A percentile compares a stretch with the other conserved stretches of the same genome.
These are phyloP conservation scores for Cordyceps fumosorosea DNA, from an alignment of 2,329 filamentous ascomycete genomes.

Conservation along the genomic window DNA sequence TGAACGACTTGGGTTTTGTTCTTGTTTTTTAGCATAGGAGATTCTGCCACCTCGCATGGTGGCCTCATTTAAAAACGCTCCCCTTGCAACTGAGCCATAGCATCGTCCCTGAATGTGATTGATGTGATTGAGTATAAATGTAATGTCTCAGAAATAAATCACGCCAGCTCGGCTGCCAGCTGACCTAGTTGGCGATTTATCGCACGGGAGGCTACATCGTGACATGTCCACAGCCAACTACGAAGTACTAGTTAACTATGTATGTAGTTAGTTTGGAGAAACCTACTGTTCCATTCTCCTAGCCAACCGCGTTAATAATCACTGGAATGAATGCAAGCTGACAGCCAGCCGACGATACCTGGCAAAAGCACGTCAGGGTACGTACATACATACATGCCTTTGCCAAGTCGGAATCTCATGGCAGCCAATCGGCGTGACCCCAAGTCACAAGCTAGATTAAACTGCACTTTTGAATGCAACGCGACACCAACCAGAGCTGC, in stretches of 20 bases:
- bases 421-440: not conserved
- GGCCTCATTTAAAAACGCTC: not conserved
- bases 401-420: not conserved
- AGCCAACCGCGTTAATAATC: not conserved
- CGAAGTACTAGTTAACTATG: too few relatives aligned
- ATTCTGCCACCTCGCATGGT: not conserved
- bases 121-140: too few relatives aligned
- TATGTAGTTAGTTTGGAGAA: too few relatives aligned
- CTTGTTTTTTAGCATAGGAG: not conserved
- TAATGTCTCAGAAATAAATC: too few relatives aligned
- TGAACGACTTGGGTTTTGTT: not conserved
- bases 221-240: not conserved
- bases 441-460: not conserved
- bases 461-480: not conserved
- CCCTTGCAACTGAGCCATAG: too few relatives aligned
- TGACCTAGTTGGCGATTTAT: not conserved
- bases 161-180: too few relatives aligned
- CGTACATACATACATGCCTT: not conserved
- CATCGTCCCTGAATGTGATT: too few relatives aligned
- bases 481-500: not conserved
- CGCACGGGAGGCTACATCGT: not conserved
- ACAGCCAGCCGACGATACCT: not conserved
- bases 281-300: too few relatives aligned
- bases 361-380: not conserved
- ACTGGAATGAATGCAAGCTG: not conserved